Conservation (phyloP, 768 basidiomycete species). For the Gymnopilus junonius region DNA sequence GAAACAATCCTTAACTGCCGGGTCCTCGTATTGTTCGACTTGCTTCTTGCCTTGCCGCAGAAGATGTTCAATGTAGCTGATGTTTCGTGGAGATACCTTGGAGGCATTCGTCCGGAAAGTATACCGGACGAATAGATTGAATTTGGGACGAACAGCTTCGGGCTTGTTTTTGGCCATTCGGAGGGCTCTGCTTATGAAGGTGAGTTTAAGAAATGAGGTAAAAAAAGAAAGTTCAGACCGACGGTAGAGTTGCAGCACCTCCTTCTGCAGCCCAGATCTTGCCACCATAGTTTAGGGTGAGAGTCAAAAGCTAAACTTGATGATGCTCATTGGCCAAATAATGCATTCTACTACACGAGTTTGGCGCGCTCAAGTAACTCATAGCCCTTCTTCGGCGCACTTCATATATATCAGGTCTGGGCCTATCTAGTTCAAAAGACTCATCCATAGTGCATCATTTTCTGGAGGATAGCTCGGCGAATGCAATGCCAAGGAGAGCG, state of each 20-base stretch:
- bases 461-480: too few relatives aligned
- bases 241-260: slow-evolving; percentile 55
- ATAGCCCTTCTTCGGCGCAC: too few relatives aligned
- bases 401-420: too few relatives aligned
- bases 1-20: slow-evolving; percentile 73
- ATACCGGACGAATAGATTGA: slow-evolving; percentile 69
- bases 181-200: slow-evolving; percentile 55
- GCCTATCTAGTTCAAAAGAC: too few relatives aligned
- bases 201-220: background rate
- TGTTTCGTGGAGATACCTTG: slow-evolving; percentile 64
- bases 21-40: slow-evolving; percentile 70
- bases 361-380: too few relatives aligned
- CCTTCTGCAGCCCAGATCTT: slow-evolving; percentile 51
- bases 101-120: slow-evolving; percentile 69
- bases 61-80: slow-evolving; percentile 75
- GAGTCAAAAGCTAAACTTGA: background rate
- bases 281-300: background rate
- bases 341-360: too few relatives aligned
- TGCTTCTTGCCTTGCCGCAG: slow-evolving; percentile 71
- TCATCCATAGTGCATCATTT: too few relatives aligned
- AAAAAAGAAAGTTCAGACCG: slow-evolving; percentile 32
- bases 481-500: background rate
- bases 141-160: slow-evolving; percentile 58
- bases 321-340: too few relatives aligned
- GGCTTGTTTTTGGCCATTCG: slow-evolving; percentile 79